Evolutionary conservation across 2,329 filamentous ascomycete genomes (phyloP), one percentile per base, ranked within the genome.

Genomic region (Elsinoe fawcettii): DNA sequence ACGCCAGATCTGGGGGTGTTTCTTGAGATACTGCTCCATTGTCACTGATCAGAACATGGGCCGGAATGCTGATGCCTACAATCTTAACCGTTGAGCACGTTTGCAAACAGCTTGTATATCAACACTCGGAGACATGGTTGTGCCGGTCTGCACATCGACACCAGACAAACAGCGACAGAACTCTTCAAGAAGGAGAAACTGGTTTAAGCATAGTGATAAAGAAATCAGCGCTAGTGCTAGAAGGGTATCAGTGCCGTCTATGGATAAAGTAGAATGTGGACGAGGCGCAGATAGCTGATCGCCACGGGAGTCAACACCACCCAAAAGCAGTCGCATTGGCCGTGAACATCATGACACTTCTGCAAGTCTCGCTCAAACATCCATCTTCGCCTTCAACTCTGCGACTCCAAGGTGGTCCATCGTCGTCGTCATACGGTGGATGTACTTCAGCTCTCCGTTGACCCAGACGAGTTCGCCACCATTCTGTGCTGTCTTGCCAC

Each of bases 381-480:
- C 68, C 55, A 73, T 59, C 18, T 71, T 62, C 51, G 59, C 55
- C 64, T 66, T 66, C 58, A 73, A 51, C 34, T 68, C 66, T 16
- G 60, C 55, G 9, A 69, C 59, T 51, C 70, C 68, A 6, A 66
- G 60, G 56, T 73, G 71, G 51, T 69, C 70, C 25, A 64, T 56
- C 11, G 67, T 68, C 36, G 67, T 66, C 43, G 62, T 58, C 71
- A 73, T 72, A 12, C 67, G 58, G 49, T 67, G 64, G 25, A 65
- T 66, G 66, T 67, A 73, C 36, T 64, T 63, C 30, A 71, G 51
- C 55, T 65, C 59, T 1, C 67, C 67, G 16, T 64, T 62, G 43
- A 69, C 62, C 60, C 71, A 71, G 46, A 73, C 41, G 56, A 67
- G 70, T 58, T 73, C 71, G 18, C 71, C 71, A 6, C 71, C 71